Evolutionary conservation across 2,329 filamentous ascomycete genomes (phyloP).

Genomic region (Celoporthe dispersa): DNA sequence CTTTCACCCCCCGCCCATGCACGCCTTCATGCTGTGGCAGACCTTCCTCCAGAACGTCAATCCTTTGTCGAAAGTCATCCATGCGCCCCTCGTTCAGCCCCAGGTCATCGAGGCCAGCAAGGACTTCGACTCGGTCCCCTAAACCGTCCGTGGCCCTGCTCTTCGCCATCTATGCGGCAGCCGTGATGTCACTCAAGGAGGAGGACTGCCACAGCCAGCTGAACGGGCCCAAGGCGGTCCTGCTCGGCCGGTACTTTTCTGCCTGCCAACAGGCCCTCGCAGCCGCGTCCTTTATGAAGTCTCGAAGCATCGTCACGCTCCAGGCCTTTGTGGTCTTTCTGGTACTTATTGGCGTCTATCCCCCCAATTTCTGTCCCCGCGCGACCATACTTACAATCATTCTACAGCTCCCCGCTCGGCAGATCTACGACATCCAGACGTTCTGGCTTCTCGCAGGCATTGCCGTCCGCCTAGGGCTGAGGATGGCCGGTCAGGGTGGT

Average conservation of each 20-base stretch:
- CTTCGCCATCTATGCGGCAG: slow-evolving; percentile 30
- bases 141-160: slow-evolving; percentile 27
- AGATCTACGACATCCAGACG: slow-evolving; percentile 28
- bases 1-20: slow-evolving; percentile 42
- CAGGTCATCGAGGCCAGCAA: slow-evolving; percentile 33
- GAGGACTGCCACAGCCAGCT: slow-evolving; percentile 28
- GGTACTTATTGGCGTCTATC: slow-evolving; percentile 6
- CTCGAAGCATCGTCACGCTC: slow-evolving; percentile 25
- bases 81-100: slow-evolving; percentile 50
- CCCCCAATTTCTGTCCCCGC: background rate
- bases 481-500: slow-evolving; percentile 20
- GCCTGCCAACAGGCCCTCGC: slow-evolving; percentile 30
- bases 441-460: slow-evolving; percentile 30
- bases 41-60: slow-evolving; percentile 56
- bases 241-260: slow-evolving; percentile 26
- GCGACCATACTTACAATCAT: slow-evolving; percentile 4
- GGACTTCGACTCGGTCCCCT: slow-evolving; percentile 27
- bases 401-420: slow-evolving; percentile 27
- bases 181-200: slow-evolving; percentile 29
- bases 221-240: slow-evolving; percentile 18
- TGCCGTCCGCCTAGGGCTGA: slow-evolving; percentile 26
- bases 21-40: slow-evolving; percentile 49
- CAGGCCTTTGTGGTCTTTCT: slow-evolving; percentile 28
- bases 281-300: slow-evolving; percentile 29
- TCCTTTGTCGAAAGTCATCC: slow-evolving; percentile 56